Evolutionary conservation across 2,329 filamentous ascomycete genomes (phyloP).

Genomic region (Alternaria arbusti): DNA sequence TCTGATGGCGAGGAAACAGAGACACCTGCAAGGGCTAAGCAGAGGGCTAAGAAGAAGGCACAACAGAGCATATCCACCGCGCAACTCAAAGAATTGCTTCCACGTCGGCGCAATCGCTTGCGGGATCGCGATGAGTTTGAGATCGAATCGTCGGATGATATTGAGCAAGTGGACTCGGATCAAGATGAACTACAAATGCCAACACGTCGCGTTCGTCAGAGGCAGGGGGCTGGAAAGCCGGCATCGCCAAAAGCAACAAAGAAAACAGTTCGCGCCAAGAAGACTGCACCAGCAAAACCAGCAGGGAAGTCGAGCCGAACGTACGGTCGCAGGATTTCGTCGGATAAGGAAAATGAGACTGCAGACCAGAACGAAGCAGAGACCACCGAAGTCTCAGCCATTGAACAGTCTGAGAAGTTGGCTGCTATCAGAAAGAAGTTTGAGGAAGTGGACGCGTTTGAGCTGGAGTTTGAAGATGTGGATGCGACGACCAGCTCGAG

Average conservation of each 20-base stretch:
- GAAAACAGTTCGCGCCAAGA: slow-evolving; percentile 33
- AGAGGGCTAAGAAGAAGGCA: slow-evolving; percentile 28
- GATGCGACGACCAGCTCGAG: slow-evolving; percentile 50
- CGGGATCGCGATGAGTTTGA: slow-evolving; percentile 50
- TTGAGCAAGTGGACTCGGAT: slow-evolving; percentile 43
- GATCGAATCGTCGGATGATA: slow-evolving; percentile 47
- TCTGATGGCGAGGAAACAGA: slow-evolving; percentile 32
- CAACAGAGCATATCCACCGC: slow-evolving; percentile 51
- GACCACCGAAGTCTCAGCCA: slow-evolving; percentile 36
- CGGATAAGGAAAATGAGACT: slow-evolving; percentile 53
- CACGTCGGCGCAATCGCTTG: slow-evolving; percentile 47
- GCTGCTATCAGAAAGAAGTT: slow-evolving; percentile 56
- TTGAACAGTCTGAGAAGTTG: slow-evolving; percentile 44
- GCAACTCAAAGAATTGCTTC: slow-evolving; percentile 53
- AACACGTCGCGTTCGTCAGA: slow-evolving; percentile 26
- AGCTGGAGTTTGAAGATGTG: slow-evolving; percentile 59
- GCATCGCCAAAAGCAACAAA: slow-evolving; percentile 32
- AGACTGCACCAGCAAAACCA: slow-evolving; percentile 21
- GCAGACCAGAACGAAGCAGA: slow-evolving; percentile 31
- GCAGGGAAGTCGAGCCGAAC: slow-evolving; percentile 36
- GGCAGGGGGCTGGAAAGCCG: slow-evolving; percentile 21
- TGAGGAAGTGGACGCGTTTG: slow-evolving; percentile 57
- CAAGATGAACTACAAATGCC: slow-evolving; percentile 52
- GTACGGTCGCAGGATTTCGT: slow-evolving; percentile 45
- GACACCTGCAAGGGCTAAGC: slow-evolving; percentile 27